A percentile compares a stretch with the other conserved stretches of the same genome.
Conservation (phyloP, 129 eudicot genomes). For the Glebionis coronaria region DNA sequence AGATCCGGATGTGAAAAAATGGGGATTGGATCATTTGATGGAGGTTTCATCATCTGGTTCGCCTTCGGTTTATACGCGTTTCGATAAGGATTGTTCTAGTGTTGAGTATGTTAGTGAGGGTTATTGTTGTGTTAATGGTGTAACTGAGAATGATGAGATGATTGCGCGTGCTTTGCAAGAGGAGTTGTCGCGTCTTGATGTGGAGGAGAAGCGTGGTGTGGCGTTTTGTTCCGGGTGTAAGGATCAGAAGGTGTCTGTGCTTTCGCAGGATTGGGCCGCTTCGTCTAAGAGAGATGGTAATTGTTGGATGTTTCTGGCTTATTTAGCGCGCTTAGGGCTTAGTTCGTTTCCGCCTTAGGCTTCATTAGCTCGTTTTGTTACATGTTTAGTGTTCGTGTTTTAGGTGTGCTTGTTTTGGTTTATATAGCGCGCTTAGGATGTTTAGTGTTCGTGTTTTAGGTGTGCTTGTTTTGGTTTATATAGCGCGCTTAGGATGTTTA, state of each 20-base stretch:
- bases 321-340: too few species aligned
- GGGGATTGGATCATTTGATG: slow-evolving; percentile 66
- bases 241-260: slow-evolving; percentile 32
- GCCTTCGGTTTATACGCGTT: slow-evolving; percentile 44
- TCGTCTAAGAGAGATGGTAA: slow-evolving; percentile 37
- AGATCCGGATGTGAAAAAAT: slow-evolving; percentile 61
- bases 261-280: slow-evolving; percentile 52
- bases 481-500: too few species aligned
- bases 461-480: too few species aligned
- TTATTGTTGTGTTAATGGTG: slow-evolving; percentile 39
- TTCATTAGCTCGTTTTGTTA: too few species aligned
- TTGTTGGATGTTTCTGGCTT: slow-evolving; percentile 26
- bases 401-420: too few species aligned
- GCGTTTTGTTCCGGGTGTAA: slow-evolving; percentile 26
- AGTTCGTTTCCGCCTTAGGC: too few species aligned
- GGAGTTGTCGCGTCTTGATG: slow-evolving; percentile 47
- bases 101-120: slow-evolving; percentile 61
- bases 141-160: slow-evolving; percentile 67
- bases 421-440: too few species aligned
- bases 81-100: slow-evolving; percentile 45
- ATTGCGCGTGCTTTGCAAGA: slow-evolving; percentile 68
- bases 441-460: too few species aligned
- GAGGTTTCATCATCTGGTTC: slow-evolving; percentile 61
- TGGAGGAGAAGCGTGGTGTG: slow-evolving; percentile 35
- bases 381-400: not conserved